Conservation (phyloP, 495 filamentous ascomycete species). For the Rhypophila decipiens region DNA sequence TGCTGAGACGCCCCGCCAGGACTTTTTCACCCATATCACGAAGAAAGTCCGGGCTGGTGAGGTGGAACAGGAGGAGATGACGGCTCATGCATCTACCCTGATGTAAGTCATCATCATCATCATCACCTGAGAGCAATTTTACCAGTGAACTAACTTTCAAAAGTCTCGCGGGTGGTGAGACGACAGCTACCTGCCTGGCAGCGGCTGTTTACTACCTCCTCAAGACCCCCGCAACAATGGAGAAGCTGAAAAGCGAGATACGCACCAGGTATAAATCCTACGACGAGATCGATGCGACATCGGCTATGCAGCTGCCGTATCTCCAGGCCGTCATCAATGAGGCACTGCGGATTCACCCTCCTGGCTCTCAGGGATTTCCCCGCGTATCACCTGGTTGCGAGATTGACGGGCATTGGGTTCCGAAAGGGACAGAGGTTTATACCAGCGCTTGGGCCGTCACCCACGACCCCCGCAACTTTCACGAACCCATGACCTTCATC, state of each 20-base stretch:
- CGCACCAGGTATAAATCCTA: background rate
- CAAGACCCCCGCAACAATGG: background rate
- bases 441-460: background rate
- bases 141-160: background rate
- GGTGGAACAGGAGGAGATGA: background rate
- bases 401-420: background rate
- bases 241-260: background rate
- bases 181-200: background rate
- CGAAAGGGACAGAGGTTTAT: background rate
- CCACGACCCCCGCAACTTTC: background rate
- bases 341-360: background rate
- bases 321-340: slow-evolving; percentile 1
- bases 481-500: background rate
- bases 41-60: background rate
- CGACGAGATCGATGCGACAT: background rate
- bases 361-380: background rate
- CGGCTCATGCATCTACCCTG: background rate
- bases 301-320: background rate
- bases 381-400: background rate
- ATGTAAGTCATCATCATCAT: background rate
- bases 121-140: background rate
- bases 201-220: background rate
- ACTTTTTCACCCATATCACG: background rate
- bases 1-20: background rate
- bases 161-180: background rate